phyloP scores from a whole-genome alignment of 2,329 filamentous ascomycete species.

The Curvularia eragrostidis region DNA sequence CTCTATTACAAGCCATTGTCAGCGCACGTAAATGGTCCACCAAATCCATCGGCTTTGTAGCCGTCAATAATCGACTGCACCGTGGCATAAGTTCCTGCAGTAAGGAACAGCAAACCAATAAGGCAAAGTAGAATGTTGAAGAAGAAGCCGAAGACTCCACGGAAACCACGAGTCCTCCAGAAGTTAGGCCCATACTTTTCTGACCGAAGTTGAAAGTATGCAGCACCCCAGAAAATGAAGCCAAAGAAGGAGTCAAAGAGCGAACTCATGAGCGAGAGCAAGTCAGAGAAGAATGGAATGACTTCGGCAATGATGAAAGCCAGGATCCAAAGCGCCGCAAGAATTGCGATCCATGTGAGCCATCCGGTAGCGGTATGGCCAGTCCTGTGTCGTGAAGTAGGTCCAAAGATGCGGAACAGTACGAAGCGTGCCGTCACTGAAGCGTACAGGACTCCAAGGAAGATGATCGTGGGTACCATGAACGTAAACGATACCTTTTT shows the following conservation, averaged over 20 bases:
- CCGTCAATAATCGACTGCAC: slow-evolving; percentile 77
- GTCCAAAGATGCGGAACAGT: slow-evolving; percentile 83
- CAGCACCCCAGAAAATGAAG: slow-evolving; percentile 93
- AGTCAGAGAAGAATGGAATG: slow-evolving; percentile 89
- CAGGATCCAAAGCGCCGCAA: slow-evolving; percentile 78
- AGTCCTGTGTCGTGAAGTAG: slow-evolving; percentile 77
- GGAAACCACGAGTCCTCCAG: slow-evolving; percentile 61
- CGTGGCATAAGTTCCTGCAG: slow-evolving; percentile 75
- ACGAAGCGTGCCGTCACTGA: slow-evolving; percentile 89
- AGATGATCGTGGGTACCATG: slow-evolving; percentile 94
- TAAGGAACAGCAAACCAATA: slow-evolving; percentile 81
- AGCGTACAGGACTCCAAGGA: slow-evolving; percentile 88
- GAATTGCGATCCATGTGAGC: slow-evolving; percentile 76
- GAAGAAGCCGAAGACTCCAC: slow-evolving; percentile 61
- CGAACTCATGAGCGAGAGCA: slow-evolving; percentile 78
- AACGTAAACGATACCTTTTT: slow-evolving; percentile 92
- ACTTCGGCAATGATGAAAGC: slow-evolving; percentile 92
- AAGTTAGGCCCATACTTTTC: slow-evolving; percentile 66
- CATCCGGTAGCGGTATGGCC: slow-evolving; percentile 84
- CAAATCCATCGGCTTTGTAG: slow-evolving; percentile 69
- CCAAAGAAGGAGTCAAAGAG: slow-evolving; percentile 93
- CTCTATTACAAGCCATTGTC: slow-evolving; percentile 65
- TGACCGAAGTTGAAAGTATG: slow-evolving; percentile 76
- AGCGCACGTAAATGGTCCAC: slow-evolving; percentile 76
- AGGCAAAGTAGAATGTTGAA: slow-evolving; percentile 77